Evolutionary conservation across 805 yeast species (phyloP), one percentile per base, ranked within the genome.

Genomic region (Torulaspora indica): DNA sequence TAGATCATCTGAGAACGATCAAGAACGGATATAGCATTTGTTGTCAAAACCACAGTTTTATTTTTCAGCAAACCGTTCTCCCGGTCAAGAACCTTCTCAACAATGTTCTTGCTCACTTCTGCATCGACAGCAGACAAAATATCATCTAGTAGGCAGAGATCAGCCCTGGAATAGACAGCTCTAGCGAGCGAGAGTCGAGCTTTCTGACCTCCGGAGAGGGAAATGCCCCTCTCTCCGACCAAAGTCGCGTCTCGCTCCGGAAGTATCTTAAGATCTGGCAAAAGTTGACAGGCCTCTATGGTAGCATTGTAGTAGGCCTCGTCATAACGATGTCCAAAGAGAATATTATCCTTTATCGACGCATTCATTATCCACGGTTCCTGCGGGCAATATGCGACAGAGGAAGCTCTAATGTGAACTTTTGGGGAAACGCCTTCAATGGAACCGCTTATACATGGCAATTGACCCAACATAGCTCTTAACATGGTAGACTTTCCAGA

Each of bases 61-160:
- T 73, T 60, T 7, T 67, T 65, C 39, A 81, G 63, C 10, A 81
- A 51, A 20, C 85, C 85, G 6, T 49, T 47, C 8, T 56, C 49
- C 33, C 54, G 58, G 28, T 71, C 68, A 13, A 79, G 56, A 12
- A 80, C 82, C 30, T 71, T 55, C 5, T 75, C 68, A 49, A 77
- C 72, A 42, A 79, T 74, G 42, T 72, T 74, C 48, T 69, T 74
- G 35, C 82, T 79, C 39, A 82, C 89, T 57, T 81, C 81, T 2
- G 85, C 79, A 66, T 82, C 89, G 14, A 82, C 89, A 2, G 88
- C 88, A 51, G 83, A 75, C 45, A 82, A 66, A 20, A 82, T 71
- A 57, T 82, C 89, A 64, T 82, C 89, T 42, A 82, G 52, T 31
- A 82, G 57, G 46, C 76, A 75, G 5, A 81, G 68, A 60, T 81